phyloP scores from a whole-genome alignment of 2,329 filamentous ascomycete genomes.

The Colletotrichum euphorbiae region DNA sequence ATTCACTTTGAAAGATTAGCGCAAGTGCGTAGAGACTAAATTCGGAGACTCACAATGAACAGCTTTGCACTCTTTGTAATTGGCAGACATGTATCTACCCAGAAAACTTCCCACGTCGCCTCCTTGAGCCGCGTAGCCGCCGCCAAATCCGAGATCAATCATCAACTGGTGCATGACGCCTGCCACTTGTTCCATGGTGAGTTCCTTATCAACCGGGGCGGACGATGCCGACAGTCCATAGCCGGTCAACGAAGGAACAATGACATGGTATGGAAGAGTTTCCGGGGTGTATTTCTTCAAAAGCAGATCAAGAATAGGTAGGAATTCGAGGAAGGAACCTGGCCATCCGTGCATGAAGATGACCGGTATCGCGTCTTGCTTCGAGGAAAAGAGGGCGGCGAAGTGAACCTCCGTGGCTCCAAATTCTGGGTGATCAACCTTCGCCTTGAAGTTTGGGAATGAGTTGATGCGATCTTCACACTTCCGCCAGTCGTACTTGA shows the following conservation, averaged over 20 bases:
- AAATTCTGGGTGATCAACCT: conserved; percentile 51
- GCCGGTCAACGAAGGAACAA: conserved; percentile 67
- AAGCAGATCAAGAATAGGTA: conserved; percentile 61
- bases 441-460: conserved; percentile 59
- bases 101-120: conserved; percentile 66
- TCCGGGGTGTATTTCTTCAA: conserved; percentile 59
- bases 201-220: conserved; percentile 47
- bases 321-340: conserved; percentile 65
- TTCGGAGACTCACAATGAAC: conserved; percentile 42
- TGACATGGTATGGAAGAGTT: conserved; percentile 66
- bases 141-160: conserved; percentile 62
- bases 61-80: conserved; percentile 60
- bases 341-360: conserved; percentile 68
- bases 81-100: conserved; percentile 54
- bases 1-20: conserved; percentile 10
- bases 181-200: conserved; percentile 46
- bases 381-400: conserved; percentile 64
- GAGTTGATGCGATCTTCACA: conserved; percentile 55
- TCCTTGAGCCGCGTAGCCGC: conserved; percentile 66
- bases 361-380: conserved; percentile 61
- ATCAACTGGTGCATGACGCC: conserved; percentile 63
- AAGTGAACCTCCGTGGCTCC: conserved; percentile 61
- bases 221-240: conserved; percentile 60
- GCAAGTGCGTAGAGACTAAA: fast-evolving
- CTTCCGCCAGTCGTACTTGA: conserved; percentile 60